These are phyloP conservation scores for Clausena lansium DNA, from an alignment of 345 rosid species.

Conservation along the genomic window DNA sequence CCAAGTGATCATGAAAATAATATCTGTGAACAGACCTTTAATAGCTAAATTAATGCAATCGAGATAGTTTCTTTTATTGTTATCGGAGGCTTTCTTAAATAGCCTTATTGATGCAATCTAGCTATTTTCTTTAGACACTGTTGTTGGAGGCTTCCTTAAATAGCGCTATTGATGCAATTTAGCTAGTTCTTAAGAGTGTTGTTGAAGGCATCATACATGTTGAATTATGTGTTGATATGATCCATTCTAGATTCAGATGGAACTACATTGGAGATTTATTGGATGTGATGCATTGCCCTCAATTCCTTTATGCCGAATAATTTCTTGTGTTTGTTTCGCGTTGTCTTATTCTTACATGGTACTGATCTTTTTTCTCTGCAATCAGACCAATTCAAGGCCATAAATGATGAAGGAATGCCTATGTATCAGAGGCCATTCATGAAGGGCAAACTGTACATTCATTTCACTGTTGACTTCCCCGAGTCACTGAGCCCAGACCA, in stretches of 20 bases:
- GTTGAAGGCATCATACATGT: background rate
- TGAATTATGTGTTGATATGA: background rate
- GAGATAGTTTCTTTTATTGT: background rate
- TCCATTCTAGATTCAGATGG: background rate
- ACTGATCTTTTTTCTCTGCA: background rate
- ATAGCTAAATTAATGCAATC: background rate
- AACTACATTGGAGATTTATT: background rate
- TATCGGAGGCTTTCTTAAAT: no score
- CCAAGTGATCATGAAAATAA: background rate
- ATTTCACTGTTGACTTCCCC: conserved; percentile 62
- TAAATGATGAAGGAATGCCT: conserved; percentile 82
- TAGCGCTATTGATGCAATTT: background rate
- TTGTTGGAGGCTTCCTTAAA: no score
- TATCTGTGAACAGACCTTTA: background rate
- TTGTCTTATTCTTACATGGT: background rate
- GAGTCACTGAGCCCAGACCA: conserved; percentile 53
- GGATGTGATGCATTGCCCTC: background rate
- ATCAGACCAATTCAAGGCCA: conserved; percentile 65
- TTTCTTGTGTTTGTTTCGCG: background rate
- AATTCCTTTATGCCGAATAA: background rate
- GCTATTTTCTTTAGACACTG: background rate
- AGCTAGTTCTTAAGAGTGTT: background rate
- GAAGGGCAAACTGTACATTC: conserved; percentile 72
- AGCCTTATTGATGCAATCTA: background rate
- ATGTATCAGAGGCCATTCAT: conserved; percentile 65